Percentiles rank a stretch among this genome's conserved stretches.
phyloP scores from a whole-genome alignment of 108 stramenopile genomes.

The Fragilaria radians region DNA sequence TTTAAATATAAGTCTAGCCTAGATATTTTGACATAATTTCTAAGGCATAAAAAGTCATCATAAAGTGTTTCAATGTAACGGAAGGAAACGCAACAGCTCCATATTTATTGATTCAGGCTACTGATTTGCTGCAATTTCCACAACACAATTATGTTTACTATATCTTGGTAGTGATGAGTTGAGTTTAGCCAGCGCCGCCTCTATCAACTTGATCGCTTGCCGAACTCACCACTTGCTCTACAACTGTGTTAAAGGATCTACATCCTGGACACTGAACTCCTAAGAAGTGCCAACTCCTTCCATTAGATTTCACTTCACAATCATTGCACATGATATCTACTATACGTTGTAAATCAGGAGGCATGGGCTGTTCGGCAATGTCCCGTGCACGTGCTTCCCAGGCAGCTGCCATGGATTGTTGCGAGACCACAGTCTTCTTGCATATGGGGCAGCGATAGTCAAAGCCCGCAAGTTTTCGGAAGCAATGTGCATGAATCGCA shows the following conservation, averaged over 20 bases:
- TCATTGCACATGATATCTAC: constrained; percentile 86
- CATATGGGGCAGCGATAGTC: constrained; percentile 88
- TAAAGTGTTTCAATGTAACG: too few species aligned
- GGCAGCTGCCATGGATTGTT: constrained; percentile 65
- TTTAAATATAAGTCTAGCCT: too few species aligned
- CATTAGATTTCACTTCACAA: constrained; percentile 59
- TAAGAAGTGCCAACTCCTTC: constrained; percentile 75
- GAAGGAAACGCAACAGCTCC: too few species aligned
- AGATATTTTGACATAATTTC: too few species aligned
- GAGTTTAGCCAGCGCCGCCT: too few species aligned
- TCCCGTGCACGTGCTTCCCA: constrained; percentile 79
- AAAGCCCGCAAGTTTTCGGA: constrained; percentile 78
- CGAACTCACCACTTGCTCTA: constrained; percentile 55
- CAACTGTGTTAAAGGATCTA: constrained; percentile 75
- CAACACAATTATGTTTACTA: too few species aligned
- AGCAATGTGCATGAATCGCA: constrained; percentile 84
- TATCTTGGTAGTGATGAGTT: too few species aligned
- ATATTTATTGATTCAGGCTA: too few species aligned
- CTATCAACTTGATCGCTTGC: constrained; percentile 10
- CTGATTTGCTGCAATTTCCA: too few species aligned
- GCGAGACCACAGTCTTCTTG: constrained; percentile 77
- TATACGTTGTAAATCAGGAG: constrained; percentile 61
- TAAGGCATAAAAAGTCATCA: too few species aligned
- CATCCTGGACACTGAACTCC: constrained; percentile 78
- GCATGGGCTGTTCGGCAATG: constrained; percentile 86